These are phyloP conservation scores for Acer saccharum DNA, from an alignment of 345 rosid genomes.

Conservation along the genomic window DNA sequence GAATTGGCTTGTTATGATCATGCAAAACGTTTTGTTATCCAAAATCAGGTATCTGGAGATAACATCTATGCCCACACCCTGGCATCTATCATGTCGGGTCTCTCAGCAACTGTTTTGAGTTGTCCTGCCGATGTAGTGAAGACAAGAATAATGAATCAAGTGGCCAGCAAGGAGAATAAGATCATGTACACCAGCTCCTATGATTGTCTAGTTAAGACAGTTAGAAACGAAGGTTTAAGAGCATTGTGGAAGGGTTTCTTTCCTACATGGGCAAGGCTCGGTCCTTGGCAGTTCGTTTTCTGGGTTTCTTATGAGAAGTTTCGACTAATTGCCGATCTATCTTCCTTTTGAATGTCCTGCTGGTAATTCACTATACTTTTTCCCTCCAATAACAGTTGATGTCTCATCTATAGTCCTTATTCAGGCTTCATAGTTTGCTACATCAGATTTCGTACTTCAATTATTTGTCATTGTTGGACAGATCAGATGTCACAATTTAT, in stretches of 20 bases:
- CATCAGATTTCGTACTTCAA: not conserved
- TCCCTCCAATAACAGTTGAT: not conserved
- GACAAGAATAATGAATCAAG: slow-evolving; percentile 90
- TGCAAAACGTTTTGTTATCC: slow-evolving; percentile 69
- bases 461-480: not conserved
- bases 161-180: slow-evolving; percentile 29
- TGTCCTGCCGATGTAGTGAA: slow-evolving; percentile 93
- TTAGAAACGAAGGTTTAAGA: slow-evolving; percentile 64
- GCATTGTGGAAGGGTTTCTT: slow-evolving; percentile 91
- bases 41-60: slow-evolving; percentile 51
- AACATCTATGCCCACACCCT: slow-evolving; percentile 74
- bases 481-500: not conserved
- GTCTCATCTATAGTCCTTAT: not conserved
- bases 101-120: slow-evolving; percentile 72
- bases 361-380: not conserved
- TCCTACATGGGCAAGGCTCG: slow-evolving; percentile 94
- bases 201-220: slow-evolving; percentile 82
- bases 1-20: slow-evolving; percentile 93
- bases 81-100: slow-evolving; percentile 82
- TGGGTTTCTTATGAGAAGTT: slow-evolving; percentile 92
- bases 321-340: slow-evolving; percentile 59
- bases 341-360: slow-evolving; percentile 62
- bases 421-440: not conserved
- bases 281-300: slow-evolving; percentile 94
- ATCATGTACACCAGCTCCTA: slow-evolving; percentile 57